Conservation (phyloP, 345 rosid genomes). For the Aquilaria malaccensis region DNA sequence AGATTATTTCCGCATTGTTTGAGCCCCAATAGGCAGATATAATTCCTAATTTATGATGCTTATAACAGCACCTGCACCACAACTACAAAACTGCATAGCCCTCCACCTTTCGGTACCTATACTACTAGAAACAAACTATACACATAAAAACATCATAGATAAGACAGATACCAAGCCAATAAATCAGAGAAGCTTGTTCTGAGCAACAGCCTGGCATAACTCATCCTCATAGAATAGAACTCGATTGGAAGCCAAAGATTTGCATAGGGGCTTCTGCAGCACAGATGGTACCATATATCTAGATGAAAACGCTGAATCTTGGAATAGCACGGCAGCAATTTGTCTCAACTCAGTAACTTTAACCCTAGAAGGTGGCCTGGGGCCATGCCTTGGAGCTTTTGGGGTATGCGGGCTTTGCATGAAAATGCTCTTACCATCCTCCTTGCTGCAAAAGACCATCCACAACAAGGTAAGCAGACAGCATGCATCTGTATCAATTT, state of each 20-base stretch:
- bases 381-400: constrained; percentile 91
- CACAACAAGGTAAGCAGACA: not conserved
- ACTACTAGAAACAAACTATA: constrained; percentile 35
- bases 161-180: constrained; percentile 1
- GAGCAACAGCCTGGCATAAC: constrained; percentile 93
- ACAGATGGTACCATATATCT: constrained; percentile 78
- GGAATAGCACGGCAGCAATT: constrained; percentile 87
- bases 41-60: constrained; percentile 15
- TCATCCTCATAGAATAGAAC: constrained; percentile 92
- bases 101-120: constrained; percentile 29
- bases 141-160: constrained; percentile 24
- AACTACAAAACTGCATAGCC: constrained; percentile 61
- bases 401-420: constrained; percentile 67
- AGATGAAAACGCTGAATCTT: constrained; percentile 64
- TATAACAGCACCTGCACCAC: constrained; percentile 31
- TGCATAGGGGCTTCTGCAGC: constrained; percentile 67
- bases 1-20: constrained; percentile 17
- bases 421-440: constrained; percentile 41
- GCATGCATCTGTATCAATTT: not conserved
- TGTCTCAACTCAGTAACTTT: constrained; percentile 74
- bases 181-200: constrained; percentile 70
- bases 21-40: constrained; percentile 20
- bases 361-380: constrained; percentile 70
- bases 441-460: constrained; percentile 39
- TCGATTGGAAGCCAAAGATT: constrained; percentile 65